phyloP scores from a whole-genome alignment of 2,329 filamentous ascomycete species.

The Stromatinia cepivora region DNA sequence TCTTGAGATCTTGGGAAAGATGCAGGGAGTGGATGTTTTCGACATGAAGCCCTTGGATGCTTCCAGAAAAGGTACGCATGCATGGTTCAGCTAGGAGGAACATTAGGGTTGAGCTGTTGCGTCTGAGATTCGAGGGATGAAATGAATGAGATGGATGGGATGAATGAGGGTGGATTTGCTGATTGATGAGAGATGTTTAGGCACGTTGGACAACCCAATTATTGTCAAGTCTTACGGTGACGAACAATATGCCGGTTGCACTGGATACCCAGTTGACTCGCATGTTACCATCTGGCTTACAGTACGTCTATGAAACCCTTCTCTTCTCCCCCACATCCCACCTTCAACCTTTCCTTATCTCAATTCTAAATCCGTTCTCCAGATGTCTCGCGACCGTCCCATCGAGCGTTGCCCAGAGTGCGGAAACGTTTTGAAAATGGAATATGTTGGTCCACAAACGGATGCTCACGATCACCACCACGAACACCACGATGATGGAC shows the following conservation, averaged over 20 bases:
- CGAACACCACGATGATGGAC: slow-evolving; percentile 49
- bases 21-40: slow-evolving; percentile 97
- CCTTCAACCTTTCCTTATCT: not conserved
- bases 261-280: slow-evolving; percentile 87
- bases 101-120: not conserved
- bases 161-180: slow-evolving; percentile 12
- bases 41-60: slow-evolving; percentile 96
- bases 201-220: slow-evolving; percentile 88
- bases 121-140: not conserved
- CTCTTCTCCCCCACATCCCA: not conserved
- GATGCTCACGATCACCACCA: slow-evolving; percentile 59
- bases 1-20: slow-evolving; percentile 98
- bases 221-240: slow-evolving; percentile 87
- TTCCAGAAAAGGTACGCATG: slow-evolving; percentile 70
- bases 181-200: slow-evolving; percentile 47
- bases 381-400: slow-evolving; percentile 87
- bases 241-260: slow-evolving; percentile 97
- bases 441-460: slow-evolving; percentile 84
- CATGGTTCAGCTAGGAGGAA: not conserved
- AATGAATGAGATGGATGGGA: slow-evolving; percentile 1
- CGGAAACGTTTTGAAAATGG: slow-evolving; percentile 96
- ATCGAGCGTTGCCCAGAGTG: slow-evolving; percentile 96
- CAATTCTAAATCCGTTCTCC: not conserved
- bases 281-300: slow-evolving; percentile 90
- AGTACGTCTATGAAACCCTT: slow-evolving; percentile 49